Evolutionary conservation across 306 rosid genomes (phyloP).

Genomic region (Calophaca sinica): DNA sequence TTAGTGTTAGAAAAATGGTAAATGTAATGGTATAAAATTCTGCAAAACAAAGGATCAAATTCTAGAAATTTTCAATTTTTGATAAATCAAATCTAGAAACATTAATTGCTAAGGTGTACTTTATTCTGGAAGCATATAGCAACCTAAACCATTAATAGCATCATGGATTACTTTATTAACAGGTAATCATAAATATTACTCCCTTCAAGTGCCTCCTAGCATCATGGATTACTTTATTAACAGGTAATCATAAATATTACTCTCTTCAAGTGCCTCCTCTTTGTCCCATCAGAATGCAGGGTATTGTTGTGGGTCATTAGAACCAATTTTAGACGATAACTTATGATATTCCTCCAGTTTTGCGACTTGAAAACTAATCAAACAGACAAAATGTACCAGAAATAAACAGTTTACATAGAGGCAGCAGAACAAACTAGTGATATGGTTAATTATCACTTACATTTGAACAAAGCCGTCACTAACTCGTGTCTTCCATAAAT

Average conservation of each 20-base stretch:
- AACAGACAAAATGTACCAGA: constrained; percentile 24
- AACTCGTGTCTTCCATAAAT: constrained; percentile 59
- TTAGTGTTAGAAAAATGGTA: background rate
- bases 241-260: constrained; percentile 3
- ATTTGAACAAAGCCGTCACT: constrained; percentile 74
- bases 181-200: background rate
- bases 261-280: constrained; percentile 4
- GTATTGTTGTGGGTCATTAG: background rate
- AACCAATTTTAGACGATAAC: constrained; percentile 14
- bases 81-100: too few species aligned
- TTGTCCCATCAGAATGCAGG: background rate
- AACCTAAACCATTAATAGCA: too few species aligned
- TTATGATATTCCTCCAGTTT: constrained; percentile 12
- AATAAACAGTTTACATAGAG: constrained; percentile 9
- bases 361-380: constrained; percentile 26
- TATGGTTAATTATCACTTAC: constrained; percentile 61
- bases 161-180: too few species aligned
- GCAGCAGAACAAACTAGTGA: constrained; percentile 34
- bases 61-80: background rate
- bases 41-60: background rate
- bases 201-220: too few species aligned
- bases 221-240: too few species aligned
- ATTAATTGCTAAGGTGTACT: too few species aligned
- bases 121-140: too few species aligned
- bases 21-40: background rate